These are phyloP conservation scores for Platanthera guangdongensis DNA, from an alignment of 106 monocot species.

Conservation along the genomic window DNA sequence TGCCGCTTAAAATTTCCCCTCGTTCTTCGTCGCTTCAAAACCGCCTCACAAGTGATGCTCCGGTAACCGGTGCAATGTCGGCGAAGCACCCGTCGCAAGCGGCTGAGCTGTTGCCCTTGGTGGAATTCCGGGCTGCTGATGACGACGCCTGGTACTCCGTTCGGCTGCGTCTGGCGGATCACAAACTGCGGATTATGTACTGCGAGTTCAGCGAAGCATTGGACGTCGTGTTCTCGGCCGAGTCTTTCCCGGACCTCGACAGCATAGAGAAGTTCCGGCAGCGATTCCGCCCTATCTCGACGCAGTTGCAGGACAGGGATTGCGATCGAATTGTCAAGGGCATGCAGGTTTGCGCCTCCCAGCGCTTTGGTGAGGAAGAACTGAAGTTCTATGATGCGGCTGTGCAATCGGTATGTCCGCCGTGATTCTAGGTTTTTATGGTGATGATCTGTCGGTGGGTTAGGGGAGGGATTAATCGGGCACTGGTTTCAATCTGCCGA, in stretches of 20 bases:
- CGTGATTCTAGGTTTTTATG: not conserved
- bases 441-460: too few relatives aligned
- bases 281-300: not conserved
- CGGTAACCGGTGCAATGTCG: not conserved
- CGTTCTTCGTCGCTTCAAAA: too few relatives aligned
- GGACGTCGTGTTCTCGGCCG: not conserved
- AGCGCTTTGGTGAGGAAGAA: not conserved
- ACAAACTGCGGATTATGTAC: slow-evolving; percentile 1
- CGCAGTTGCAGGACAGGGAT: slow-evolving; percentile 7
- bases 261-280: slow-evolving; percentile 5
- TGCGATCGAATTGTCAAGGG: slow-evolving; percentile 2
- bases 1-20: too few relatives aligned
- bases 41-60: too few relatives aligned
- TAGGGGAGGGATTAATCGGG: too few relatives aligned
- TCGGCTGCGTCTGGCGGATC: not conserved
- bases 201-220: not conserved
- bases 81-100: not conserved
- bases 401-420: not conserved
- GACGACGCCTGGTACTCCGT: slow-evolving; percentile 13
- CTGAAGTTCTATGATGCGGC: slow-evolving; percentile 8
- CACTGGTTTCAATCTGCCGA: too few relatives aligned
- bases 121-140: not conserved
- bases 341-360: not conserved
- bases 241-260: not conserved
- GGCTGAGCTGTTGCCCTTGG: not conserved